These are phyloP conservation scores for Thamnidium elegans DNA, from an alignment of 192 early-diverging fungal genomes.

Conservation along the genomic window DNA sequence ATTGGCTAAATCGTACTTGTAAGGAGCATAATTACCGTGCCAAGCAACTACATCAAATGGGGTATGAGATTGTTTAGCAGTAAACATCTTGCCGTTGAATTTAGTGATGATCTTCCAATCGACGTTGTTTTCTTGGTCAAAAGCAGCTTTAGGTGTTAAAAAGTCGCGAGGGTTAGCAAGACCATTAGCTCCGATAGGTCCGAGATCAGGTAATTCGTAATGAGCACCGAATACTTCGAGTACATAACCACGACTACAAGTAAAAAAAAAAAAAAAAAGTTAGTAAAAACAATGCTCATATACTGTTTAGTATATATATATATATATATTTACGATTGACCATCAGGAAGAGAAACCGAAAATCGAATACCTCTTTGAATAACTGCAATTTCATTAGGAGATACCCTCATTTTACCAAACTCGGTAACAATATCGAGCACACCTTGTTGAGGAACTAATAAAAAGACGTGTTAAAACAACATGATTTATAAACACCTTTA, in stretches of 20 bases:
- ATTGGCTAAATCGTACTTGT: conserved; percentile 83
- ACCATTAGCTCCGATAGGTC: conserved; percentile 92
- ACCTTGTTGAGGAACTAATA: conserved; percentile 85
- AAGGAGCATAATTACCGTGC: conserved; percentile 97
- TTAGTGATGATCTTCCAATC: conserved; percentile 76
- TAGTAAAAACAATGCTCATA: neutral
- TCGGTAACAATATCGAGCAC: conserved; percentile 88
- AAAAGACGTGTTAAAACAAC: neutral
- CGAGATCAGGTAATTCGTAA: conserved; percentile 94
- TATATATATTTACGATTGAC: conserved; percentile 51
- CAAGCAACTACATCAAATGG: conserved; percentile 97
- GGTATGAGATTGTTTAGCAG: conserved; percentile 71
- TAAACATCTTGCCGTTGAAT: conserved; percentile 79
- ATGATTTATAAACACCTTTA: neutral
- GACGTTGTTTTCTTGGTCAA: conserved; percentile 56
- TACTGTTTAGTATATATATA: neutral
- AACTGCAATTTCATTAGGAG: conserved; percentile 89
- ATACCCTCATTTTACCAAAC: conserved; percentile 77
- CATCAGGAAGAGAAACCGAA: conserved; percentile 74
- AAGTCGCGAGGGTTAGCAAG: conserved; percentile 96
- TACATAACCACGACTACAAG: conserved; percentile 77
- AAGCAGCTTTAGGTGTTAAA: conserved; percentile 80
- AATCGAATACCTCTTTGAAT: conserved; percentile 92
- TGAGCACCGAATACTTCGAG: conserved; percentile 86
- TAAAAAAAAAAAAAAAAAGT: neutral